Conservation (phyloP, 768 basidiomycete genomes). For the Amylocystis lapponica region DNA sequence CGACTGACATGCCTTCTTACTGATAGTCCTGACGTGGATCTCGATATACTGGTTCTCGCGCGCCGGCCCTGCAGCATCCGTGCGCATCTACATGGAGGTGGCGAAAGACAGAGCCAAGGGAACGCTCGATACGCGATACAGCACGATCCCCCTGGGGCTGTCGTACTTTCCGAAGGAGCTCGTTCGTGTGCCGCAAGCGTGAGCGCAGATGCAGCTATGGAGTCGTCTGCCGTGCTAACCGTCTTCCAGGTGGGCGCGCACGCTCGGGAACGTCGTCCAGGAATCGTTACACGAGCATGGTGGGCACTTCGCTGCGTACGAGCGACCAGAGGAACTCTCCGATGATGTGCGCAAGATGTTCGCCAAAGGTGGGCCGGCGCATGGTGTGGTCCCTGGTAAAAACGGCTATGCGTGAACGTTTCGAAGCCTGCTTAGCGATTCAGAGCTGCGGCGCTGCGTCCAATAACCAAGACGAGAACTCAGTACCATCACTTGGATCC, state of each 20-base stretch:
- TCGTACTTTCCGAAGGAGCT: slow-evolving; percentile 26
- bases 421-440: too few species aligned
- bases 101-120: not conserved
- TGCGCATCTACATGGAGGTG: slow-evolving; percentile 27
- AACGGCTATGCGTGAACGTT: slow-evolving; percentile 8
- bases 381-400: slow-evolving; percentile 13
- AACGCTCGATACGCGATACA: slow-evolving; percentile 1
- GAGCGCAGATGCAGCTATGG: slow-evolving; percentile 1
- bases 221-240: not conserved
- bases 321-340: slow-evolving; percentile 19
- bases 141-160: slow-evolving; percentile 21
- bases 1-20: not conserved
- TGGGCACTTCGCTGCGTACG: slow-evolving; percentile 23
- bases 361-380: slow-evolving; percentile 19
- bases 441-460: too few species aligned
- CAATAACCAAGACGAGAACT: too few species aligned
- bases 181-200: slow-evolving; percentile 9
- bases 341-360: slow-evolving; percentile 22
- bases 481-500: too few species aligned
- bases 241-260: slow-evolving; percentile 15
- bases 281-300: slow-evolving; percentile 17
- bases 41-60: slow-evolving; percentile 31
- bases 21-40: slow-evolving; percentile 31
- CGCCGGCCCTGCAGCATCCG: slow-evolving; percentile 23
- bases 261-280: slow-evolving; percentile 19